Base-by-base conservation (phyloP, 1,139 yeast species). In the Kurtzmaniella quercitrusa region DNA sequence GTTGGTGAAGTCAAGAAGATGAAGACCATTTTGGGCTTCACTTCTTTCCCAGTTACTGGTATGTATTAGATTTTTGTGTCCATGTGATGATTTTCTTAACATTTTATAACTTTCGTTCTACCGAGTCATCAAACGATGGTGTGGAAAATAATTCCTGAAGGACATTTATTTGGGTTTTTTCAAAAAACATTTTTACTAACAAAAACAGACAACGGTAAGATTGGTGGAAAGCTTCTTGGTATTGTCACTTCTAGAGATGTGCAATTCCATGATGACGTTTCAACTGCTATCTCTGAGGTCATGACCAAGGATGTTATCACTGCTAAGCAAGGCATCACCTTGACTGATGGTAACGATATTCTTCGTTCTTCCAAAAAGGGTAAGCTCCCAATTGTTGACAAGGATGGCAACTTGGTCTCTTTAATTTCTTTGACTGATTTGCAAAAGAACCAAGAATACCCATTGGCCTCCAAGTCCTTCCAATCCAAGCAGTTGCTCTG, bases 1-100 rank as follows among this genome's bases (percentile, higher is more conserved):
- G 95, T 93, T 55, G 88, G 84, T 48, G 88, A 89, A 60, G 87
- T 88, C 53, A 85, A 80, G 70, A 64, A 64, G 39, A 78, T 88
- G 78, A 84, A 85, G 69, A 71, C 71, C 52, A 57, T 71, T 50
- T 80, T 84, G 50, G 99, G 99, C 44, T 94, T 93, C 68, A 89
- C 98, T 55, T 94, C 97, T 44, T 93, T 89, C 84, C 98, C 98
- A 55, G 96, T 93, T 63, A 94, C 98, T 70, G 97, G 98, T 93
- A 88, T 76, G 98, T 89, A 53, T 50, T 36, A 35, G 1, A 26
- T 26, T 23, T 38, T 36, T 41, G 35, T 30, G 43, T 26, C 46
- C 44, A 44, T 44, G 38, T 42, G 45, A 42, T 34, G 34, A 40
- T 23, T 42, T 45, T 38, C 42, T 42, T 42, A 44, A 53, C 44